Evolutionary conservation across 805 yeast species (phyloP).

Genomic region (Spathaspora hagerdaliae): DNA sequence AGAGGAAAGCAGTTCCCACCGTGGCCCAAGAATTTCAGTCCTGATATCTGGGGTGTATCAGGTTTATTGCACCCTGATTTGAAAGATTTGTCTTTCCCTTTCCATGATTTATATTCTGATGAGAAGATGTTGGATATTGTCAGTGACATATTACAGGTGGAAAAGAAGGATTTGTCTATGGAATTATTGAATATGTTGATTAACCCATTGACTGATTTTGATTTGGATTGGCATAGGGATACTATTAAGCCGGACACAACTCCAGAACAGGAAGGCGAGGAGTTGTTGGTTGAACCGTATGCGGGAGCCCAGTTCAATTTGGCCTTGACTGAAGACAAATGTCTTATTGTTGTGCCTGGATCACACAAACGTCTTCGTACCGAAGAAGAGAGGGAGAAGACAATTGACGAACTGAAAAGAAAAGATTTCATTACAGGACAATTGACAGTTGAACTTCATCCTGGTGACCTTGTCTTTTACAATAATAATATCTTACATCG

Average conservation of each 20-base stretch:
- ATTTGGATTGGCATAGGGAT: slow-evolving; percentile 53
- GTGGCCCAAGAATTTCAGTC: slow-evolving; percentile 48
- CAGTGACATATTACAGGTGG: slow-evolving; percentile 40
- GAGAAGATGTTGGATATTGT: slow-evolving; percentile 37
- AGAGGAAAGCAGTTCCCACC: slow-evolving; percentile 54
- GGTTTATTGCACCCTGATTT: slow-evolving; percentile 47
- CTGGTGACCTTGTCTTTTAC: slow-evolving; percentile 51
- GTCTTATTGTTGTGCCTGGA: slow-evolving; percentile 47
- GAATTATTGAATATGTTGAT: slow-evolving; percentile 51
- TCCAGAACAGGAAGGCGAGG: slow-evolving; percentile 40
- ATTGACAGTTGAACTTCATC: slow-evolving; percentile 36
- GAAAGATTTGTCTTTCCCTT: slow-evolving; percentile 29
- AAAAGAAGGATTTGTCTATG: slow-evolving; percentile 34
- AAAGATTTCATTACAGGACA: slow-evolving; percentile 37
- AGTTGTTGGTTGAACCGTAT: slow-evolving; percentile 34
- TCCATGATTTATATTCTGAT: slow-evolving; percentile 38
- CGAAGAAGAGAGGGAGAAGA: slow-evolving; percentile 38
- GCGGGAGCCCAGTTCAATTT: slow-evolving; percentile 51
- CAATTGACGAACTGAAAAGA: slow-evolving; percentile 24
- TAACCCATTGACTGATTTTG: slow-evolving; percentile 50
- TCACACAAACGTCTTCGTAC: slow-evolving; percentile 45
- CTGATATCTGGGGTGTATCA: slow-evolving; percentile 52
- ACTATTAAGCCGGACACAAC: slow-evolving; percentile 44
- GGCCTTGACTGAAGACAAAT: slow-evolving; percentile 43
- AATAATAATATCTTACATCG: slow-evolving; percentile 49